These are phyloP conservation scores for Yamadazyma kanchanaburiensis DNA, from an alignment of 1,139 yeast genomes.

Conservation along the genomic window DNA sequence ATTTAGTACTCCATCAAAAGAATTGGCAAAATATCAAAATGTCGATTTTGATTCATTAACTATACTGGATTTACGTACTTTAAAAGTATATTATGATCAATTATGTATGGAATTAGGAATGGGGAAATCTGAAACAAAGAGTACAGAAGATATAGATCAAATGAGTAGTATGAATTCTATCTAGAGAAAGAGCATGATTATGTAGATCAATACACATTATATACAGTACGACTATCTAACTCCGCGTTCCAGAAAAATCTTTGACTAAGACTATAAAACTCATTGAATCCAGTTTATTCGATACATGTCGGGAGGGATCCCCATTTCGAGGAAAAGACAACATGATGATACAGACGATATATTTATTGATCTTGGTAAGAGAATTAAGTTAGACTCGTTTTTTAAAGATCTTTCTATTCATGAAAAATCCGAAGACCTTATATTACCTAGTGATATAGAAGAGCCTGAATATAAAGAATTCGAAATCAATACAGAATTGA, in stretches of 20 bases:
- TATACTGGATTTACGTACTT: slow-evolving; percentile 29
- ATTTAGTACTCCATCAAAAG: slow-evolving; percentile 19
- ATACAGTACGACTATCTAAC: background rate
- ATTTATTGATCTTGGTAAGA: too few species aligned
- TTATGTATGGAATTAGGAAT: slow-evolving; percentile 24
- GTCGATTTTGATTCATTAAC: slow-evolving; percentile 37
- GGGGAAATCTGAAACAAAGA: slow-evolving; percentile 14
- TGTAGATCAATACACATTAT: slow-evolving; percentile 1
- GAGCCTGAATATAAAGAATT: slow-evolving; percentile 12
- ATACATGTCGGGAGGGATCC: too few species aligned
- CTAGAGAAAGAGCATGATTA: slow-evolving; percentile 4
- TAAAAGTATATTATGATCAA: slow-evolving; percentile 37
- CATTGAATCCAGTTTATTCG: too few species aligned
- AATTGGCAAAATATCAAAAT: slow-evolving; percentile 31
- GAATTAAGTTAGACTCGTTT: too few species aligned
- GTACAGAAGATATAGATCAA: slow-evolving; percentile 12
- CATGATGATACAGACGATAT: too few species aligned
- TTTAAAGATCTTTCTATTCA: too few species aligned
- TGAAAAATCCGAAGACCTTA: slow-evolving; percentile 10
- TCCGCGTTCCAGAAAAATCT: slow-evolving; percentile 4
- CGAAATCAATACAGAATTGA: slow-evolving; percentile 9
- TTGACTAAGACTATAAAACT: background rate
- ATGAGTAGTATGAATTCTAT: slow-evolving; percentile 9
- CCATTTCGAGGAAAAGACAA: too few species aligned
- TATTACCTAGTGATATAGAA: background rate